Percentiles rank a stretch among this genome's conserved stretches.
phyloP scores from a whole-genome alignment of 305 asterid genomes.

The Solanum chacoense region DNA sequence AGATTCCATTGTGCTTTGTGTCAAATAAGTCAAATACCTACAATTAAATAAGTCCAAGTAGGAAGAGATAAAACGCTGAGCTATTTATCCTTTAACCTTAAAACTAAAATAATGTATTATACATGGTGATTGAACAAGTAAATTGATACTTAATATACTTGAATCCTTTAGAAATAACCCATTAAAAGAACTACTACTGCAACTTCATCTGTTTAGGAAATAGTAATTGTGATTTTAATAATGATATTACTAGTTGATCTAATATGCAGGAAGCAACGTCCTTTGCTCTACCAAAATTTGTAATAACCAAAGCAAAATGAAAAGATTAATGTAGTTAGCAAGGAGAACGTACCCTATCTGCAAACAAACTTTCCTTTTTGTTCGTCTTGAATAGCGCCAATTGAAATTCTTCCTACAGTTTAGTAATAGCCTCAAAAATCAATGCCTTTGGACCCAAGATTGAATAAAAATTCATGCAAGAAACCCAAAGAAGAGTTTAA shows the following conservation, averaged over 20 bases:
- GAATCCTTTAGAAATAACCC: neutral
- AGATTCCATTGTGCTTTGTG: slow-evolving; percentile 59
- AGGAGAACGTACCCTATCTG: slow-evolving; percentile 54
- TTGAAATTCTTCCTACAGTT: slow-evolving; percentile 80
- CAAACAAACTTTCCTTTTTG: slow-evolving; percentile 79
- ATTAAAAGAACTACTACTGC: neutral
- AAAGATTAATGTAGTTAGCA: neutral
- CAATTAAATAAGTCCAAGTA: neutral
- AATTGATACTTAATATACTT: neutral
- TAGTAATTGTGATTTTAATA: neutral
- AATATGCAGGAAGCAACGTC: neutral
- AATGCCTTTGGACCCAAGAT: neutral
- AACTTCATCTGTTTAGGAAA: neutral
- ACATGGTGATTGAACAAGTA: neutral
- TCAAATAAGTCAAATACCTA: slow-evolving; percentile 80
- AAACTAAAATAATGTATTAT: neutral
- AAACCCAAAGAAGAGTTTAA: neutral
- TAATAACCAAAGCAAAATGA: neutral
- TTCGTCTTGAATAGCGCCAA: slow-evolving; percentile 71
- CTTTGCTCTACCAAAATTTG: neutral
- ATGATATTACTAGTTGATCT: neutral
- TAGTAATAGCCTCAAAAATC: neutral
- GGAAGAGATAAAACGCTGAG: neutral
- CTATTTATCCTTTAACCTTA: neutral
- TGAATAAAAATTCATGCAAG: neutral